Evolutionary conservation across 345 rosid species (phyloP).

Genomic region (Arabis hirsuta): DNA sequence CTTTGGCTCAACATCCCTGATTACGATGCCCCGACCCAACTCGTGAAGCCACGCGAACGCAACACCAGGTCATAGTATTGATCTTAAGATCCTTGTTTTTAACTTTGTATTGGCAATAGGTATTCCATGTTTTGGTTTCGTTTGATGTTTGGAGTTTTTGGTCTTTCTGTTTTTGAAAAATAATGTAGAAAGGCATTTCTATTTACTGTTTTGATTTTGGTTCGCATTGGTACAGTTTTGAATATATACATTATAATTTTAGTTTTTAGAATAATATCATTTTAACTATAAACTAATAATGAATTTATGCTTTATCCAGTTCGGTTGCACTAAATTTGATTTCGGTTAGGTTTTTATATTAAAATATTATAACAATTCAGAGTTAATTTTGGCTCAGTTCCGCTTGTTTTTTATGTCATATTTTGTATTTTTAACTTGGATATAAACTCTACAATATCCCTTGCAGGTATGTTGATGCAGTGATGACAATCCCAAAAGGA

Average conservation of each 20-base stretch:
- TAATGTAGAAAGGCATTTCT: background rate
- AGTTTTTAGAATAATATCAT: too few relatives aligned
- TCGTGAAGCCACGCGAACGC: constrained; percentile 84
- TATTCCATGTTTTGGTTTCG: too few relatives aligned
- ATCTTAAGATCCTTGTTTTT: background rate
- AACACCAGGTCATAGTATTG: constrained; percentile 59
- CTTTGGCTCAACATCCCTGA: constrained; percentile 96
- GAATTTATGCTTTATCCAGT: background rate
- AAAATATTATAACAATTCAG: background rate
- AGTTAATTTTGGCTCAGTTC: background rate
- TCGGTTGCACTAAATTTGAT: background rate
- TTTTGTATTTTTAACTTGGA: background rate
- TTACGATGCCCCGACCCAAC: constrained; percentile 92
- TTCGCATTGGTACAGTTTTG: background rate
- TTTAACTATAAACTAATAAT: too few relatives aligned
- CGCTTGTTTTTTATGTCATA: background rate
- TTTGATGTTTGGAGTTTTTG: background rate
- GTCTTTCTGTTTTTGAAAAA: background rate
- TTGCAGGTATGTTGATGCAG: constrained; percentile 76
- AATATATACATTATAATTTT: too few relatives aligned
- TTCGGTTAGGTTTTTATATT: background rate
- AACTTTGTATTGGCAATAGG: background rate
- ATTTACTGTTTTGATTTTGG: background rate
- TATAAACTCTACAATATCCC: constrained; percentile 21
- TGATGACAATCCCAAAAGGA: constrained; percentile 87